Conservation (phyloP, 441 rosid genomes). For the Rhodomyrtus psidioides region DNA sequence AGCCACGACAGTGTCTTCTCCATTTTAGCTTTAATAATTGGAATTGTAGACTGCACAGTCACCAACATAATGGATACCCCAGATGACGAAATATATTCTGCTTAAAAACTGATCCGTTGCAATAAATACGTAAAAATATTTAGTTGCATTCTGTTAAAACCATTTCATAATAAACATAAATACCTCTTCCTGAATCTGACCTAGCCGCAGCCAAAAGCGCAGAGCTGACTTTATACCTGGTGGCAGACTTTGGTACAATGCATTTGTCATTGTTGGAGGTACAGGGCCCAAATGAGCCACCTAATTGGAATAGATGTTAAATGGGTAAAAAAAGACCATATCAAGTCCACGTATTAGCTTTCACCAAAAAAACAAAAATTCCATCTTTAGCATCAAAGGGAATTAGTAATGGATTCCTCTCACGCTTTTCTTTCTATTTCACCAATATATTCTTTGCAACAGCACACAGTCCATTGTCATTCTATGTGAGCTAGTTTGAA, state of each 20-base stretch:
- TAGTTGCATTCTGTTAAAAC: background rate
- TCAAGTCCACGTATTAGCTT: background rate
- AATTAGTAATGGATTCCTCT: background rate
- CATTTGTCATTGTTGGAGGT: constrained; percentile 88
- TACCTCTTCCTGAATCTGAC: constrained; percentile 78
- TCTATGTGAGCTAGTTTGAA: background rate
- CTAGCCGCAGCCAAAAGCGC: constrained; percentile 55
- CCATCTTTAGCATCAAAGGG: background rate
- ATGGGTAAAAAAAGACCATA: background rate
- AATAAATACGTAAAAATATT: background rate
- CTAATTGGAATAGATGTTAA: constrained; percentile 30
- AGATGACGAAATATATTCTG: background rate
- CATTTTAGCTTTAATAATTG: constrained; percentile 88
- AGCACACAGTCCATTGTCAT: background rate
- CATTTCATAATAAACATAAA: background rate
- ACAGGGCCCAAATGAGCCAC: constrained; percentile 88
- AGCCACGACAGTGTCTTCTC: constrained; percentile 47
- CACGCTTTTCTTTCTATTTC: background rate
- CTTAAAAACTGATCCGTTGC: background rate
- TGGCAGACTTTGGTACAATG: constrained; percentile 92
- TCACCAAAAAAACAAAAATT: background rate
- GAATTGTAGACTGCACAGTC: constrained; percentile 47
- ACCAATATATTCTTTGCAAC: background rate
- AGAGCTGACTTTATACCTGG: constrained; percentile 80
- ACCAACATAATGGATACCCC: background rate